phyloP scores from a whole-genome alignment of 2,329 filamentous ascomycete genomes.

The Aspergillus chevalieri region DNA sequence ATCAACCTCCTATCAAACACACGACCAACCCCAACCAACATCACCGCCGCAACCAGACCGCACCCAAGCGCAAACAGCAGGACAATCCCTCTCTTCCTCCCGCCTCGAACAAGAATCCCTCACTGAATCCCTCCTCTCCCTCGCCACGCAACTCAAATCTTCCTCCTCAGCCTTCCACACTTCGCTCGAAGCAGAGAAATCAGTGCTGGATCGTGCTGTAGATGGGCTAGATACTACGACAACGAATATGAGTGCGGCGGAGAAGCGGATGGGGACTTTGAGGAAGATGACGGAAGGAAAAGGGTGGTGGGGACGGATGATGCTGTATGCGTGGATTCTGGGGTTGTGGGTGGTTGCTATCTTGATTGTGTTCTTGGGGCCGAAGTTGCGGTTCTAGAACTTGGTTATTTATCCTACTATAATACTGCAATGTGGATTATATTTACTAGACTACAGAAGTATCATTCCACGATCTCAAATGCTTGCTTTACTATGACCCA shows the following conservation, averaged over 20 bases:
- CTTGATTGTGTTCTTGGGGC: slow-evolving; percentile 74
- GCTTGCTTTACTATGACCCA: slow-evolving; percentile 23
- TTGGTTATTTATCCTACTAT: neutral
- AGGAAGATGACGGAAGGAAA: slow-evolving; percentile 77
- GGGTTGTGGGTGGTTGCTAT: slow-evolving; percentile 73
- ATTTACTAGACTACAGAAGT: slow-evolving; percentile 3
- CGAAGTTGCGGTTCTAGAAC: slow-evolving; percentile 73
- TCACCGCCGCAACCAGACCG: slow-evolving; percentile 8
- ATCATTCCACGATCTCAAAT: slow-evolving; percentile 19
- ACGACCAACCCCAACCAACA: slow-evolving; percentile 2
- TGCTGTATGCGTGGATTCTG: slow-evolving; percentile 79
- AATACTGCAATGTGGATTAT: neutral
- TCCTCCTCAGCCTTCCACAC: slow-evolving; percentile 66
- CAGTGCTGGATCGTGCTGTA: slow-evolving; percentile 63
- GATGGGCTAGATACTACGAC: slow-evolving; percentile 73
- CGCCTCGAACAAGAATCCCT: slow-evolving; percentile 76
- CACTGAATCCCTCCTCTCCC: slow-evolving; percentile 70
- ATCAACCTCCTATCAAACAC: neutral
- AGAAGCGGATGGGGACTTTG: slow-evolving; percentile 69
- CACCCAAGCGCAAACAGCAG: slow-evolving; percentile 43
- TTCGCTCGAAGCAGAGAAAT: slow-evolving; percentile 68
- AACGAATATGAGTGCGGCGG: slow-evolving; percentile 67
- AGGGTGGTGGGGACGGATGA: slow-evolving; percentile 77
- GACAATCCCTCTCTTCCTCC: slow-evolving; percentile 69
- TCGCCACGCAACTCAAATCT: slow-evolving; percentile 71